These are phyloP conservation scores for Protomyces pachydermus DNA, from an alignment of 1,139 yeast species.

Conservation along the genomic window DNA sequence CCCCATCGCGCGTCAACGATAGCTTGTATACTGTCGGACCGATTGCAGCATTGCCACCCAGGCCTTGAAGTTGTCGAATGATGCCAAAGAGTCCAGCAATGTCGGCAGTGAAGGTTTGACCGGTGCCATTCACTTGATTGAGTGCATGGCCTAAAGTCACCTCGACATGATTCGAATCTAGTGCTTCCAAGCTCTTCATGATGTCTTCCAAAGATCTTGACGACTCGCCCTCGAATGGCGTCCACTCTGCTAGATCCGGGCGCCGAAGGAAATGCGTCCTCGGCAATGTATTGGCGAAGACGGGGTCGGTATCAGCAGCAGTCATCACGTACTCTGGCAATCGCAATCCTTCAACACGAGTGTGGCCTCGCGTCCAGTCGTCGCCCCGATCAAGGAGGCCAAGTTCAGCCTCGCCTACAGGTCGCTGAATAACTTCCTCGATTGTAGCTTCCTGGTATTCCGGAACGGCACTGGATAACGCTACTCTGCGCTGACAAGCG, in stretches of 20 bases:
- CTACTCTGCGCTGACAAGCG: neutral
- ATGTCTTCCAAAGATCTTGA: neutral
- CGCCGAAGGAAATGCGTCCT: neutral
- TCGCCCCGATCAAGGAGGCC: neutral
- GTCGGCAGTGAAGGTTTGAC: neutral
- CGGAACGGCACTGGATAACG: neutral
- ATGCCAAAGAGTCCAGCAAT: neutral
- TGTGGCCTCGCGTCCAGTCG: neutral
- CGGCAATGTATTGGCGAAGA: neutral
- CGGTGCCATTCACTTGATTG: neutral
- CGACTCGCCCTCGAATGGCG: neutral
- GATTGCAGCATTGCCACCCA: neutral
- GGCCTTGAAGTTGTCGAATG: neutral
- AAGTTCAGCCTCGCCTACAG: neutral
- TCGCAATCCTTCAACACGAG: neutral
- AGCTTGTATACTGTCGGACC: neutral
- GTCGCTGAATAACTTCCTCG: neutral
- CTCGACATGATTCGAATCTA: too few relatives aligned
- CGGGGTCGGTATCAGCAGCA: neutral
- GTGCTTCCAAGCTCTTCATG: neutral
- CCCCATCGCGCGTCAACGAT: neutral
- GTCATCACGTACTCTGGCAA: neutral
- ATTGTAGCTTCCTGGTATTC: neutral
- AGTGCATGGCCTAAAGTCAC: neutral
- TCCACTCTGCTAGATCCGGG: neutral